These are phyloP conservation scores for Penicillium coffeae DNA, from an alignment of 495 filamentous ascomycete species.

Conservation along the genomic window DNA sequence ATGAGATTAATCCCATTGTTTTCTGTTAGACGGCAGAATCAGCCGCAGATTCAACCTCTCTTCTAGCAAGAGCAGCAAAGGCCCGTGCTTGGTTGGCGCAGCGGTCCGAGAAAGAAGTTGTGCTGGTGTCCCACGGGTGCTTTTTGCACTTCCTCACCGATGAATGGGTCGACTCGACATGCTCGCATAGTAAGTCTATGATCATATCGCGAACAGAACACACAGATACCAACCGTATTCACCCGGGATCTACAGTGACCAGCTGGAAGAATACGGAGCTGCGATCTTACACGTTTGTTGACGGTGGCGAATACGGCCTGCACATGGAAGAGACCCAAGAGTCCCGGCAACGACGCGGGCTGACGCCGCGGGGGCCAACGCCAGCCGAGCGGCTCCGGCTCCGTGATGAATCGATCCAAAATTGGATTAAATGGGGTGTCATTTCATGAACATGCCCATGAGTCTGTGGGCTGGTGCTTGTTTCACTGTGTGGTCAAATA, in stretches of 20 bases:
- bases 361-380: too few species aligned
- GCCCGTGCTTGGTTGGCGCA: conserved; percentile 56
- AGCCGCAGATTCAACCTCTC: conserved; percentile 7
- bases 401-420: too few species aligned
- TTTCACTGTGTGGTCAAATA: too few species aligned
- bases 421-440: too few species aligned
- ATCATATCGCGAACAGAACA: background rate
- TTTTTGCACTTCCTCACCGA: conserved; percentile 67
- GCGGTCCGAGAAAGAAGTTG: conserved; percentile 47
- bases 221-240: background rate
- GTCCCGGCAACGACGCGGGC: conserved; percentile 48
- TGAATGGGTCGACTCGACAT: conserved; percentile 67
- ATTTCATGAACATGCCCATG: too few species aligned
- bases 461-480: too few species aligned
- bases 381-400: too few species aligned
- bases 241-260: conserved; percentile 46
- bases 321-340: conserved; percentile 54
- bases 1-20: background rate
- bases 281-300: conserved; percentile 59
- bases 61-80: conserved; percentile 54
- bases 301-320: conserved; percentile 19
- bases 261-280: conserved; percentile 77
- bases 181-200: conserved; percentile 40
- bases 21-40: conserved; percentile 35
- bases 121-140: conserved; percentile 59